Conservation (phyloP, 345 rosid genomes). For the Clausena lansium region DNA sequence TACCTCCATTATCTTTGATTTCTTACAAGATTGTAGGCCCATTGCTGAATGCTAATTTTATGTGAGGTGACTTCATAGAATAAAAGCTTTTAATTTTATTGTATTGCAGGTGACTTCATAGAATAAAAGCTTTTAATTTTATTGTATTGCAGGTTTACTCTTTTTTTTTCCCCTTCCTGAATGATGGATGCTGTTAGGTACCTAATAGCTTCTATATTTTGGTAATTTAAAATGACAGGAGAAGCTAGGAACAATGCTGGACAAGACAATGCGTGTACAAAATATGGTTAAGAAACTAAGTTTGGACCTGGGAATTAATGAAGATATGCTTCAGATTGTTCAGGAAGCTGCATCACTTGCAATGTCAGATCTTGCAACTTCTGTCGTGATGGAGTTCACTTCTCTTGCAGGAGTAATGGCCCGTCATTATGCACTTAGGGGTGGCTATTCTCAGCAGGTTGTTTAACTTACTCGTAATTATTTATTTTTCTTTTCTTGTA, state of each 20-base stretch:
- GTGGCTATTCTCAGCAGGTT: slow-evolving; percentile 88
- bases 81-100: background rate
- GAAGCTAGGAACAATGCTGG: slow-evolving; percentile 93
- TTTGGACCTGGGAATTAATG: slow-evolving; percentile 45
- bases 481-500: slow-evolving; percentile 8
- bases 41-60: slow-evolving; percentile 1
- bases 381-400: slow-evolving; percentile 92
- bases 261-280: slow-evolving; percentile 71
- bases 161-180: background rate
- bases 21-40: background rate
- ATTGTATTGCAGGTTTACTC: background rate
- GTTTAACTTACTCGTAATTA: slow-evolving; percentile 15
- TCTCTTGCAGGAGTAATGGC: slow-evolving; percentile 94
- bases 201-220: slow-evolving; percentile 17
- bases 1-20: background rate
- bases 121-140: background rate
- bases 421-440: slow-evolving; percentile 92
- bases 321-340: slow-evolving; percentile 50
- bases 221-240: slow-evolving; percentile 49
- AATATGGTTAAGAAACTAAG: slow-evolving; percentile 53
- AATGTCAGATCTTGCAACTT: slow-evolving; percentile 91
- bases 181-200: background rate
- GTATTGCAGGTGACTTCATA: background rate
- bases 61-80: background rate
- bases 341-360: slow-evolving; percentile 91